Evolutionary conservation across 805 yeast genomes (phyloP), one percentile per base, ranked within the genome.

Genomic region (Wickerhamomyces strasburgensis): DNA sequence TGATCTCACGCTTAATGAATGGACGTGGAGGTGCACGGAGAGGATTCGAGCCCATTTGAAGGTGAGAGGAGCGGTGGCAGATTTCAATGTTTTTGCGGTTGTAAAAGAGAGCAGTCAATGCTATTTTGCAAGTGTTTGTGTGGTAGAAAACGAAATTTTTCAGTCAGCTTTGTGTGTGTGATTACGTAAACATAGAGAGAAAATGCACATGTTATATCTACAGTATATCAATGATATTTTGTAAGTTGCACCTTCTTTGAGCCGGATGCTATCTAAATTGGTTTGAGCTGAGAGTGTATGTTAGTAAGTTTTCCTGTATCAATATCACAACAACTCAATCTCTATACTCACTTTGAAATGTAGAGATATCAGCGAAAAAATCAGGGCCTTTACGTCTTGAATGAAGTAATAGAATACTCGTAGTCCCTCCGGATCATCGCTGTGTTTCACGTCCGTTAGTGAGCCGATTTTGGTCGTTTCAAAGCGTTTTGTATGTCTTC

Each of bases 361-460:
- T 31, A 68, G 44, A 1, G 62, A 51, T 16, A 65, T 66, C 19
- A 69, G 41, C 2, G 74, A 65, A 38, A 67, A 68, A 1, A 69
- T 47, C 16, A 68, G 39, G 3, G 70, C 69, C 43, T 66, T 68
- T 21, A 69, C 37, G 48, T 69, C 71, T 37, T 67, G 71, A 1
- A 64, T 55, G 29, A 68, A 52, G 37, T 62, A 70, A 39, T 69
- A 67, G 36, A 65, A 70, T 5, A 60, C 67, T 34, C 70, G 47
- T 16, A 70, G 40, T 1, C 75, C 73, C 31, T 66, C 72, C 1
- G 70, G 66, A 38, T 68, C 73, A 1, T 61, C 62, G 24, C 66
- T 54, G 13, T 50, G 43, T 35, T 57, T 64, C 14, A 66, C 65
- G 28, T 68, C 72, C 8, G 48, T 49, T 25, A 64, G 40, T 1